phyloP scores from a whole-genome alignment of 345 rosid species.

The Hypericum perforatum region DNA sequence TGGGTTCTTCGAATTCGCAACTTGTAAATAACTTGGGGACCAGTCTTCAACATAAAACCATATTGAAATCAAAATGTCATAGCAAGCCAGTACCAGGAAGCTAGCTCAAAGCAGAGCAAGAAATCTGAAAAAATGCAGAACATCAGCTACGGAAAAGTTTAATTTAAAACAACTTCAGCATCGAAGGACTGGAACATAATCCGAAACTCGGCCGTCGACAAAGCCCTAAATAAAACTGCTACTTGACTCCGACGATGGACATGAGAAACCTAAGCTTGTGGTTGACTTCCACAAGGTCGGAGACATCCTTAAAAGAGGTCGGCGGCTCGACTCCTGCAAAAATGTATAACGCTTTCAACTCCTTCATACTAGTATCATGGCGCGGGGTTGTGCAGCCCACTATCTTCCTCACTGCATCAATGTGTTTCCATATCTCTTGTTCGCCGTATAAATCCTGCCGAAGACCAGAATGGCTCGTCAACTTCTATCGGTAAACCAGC shows the following conservation, averaged over 20 bases:
- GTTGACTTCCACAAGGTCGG: slow-evolving; percentile 36
- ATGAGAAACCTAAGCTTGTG: slow-evolving; percentile 50
- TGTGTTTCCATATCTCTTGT: slow-evolving; percentile 52
- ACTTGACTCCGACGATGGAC: slow-evolving; percentile 61
- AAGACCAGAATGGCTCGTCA: too few relatives aligned
- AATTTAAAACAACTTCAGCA: too few relatives aligned
- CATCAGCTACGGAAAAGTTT: too few relatives aligned
- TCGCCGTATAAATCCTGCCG: slow-evolving; percentile 25
- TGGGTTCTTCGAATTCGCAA: too few relatives aligned
- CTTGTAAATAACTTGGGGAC: too few relatives aligned
- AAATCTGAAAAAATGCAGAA: too few relatives aligned
- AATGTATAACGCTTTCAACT: slow-evolving; percentile 55
- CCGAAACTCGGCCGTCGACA: background rate
- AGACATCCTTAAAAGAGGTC: slow-evolving; percentile 30
- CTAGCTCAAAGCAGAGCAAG: too few relatives aligned
- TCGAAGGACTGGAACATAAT: background rate
- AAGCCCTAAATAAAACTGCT: slow-evolving; percentile 14
- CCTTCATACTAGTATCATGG: slow-evolving; percentile 36
- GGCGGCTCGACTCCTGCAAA: slow-evolving; percentile 63
- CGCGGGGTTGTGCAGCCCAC: slow-evolving; percentile 47
- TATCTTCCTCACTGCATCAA: slow-evolving; percentile 38
- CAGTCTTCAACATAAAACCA: too few relatives aligned
- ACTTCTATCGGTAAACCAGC: too few relatives aligned
- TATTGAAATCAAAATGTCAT: too few relatives aligned
- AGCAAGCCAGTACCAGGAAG: too few relatives aligned